Percentiles rank a stretch among this genome's conserved stretches.
These are phyloP conservation scores for Fusarium hainanense DNA, from an alignment of 2,329 filamentous ascomycete genomes.

Conservation along the genomic window DNA sequence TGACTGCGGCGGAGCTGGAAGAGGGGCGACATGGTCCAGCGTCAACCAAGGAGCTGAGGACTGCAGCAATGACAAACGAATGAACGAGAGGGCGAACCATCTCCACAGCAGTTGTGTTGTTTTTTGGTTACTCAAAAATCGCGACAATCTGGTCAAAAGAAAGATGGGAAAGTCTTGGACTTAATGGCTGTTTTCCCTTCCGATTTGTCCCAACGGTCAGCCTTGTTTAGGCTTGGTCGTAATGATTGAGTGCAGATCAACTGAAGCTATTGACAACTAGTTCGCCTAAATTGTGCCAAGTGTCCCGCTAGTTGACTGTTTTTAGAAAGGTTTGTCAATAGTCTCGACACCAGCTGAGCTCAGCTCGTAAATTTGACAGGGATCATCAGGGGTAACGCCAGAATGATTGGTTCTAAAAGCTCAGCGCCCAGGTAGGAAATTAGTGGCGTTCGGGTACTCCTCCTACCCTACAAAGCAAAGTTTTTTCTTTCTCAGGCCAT, in stretches of 20 bases:
- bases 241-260: not conserved
- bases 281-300: not conserved
- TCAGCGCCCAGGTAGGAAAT: not conserved
- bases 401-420: not conserved
- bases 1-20: not conserved
- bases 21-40: conserved; percentile 24
- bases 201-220: not conserved
- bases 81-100: conserved; percentile 26
- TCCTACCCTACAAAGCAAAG: not conserved
- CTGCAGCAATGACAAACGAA: conserved; percentile 15
- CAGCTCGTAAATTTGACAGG: not conserved
- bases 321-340: not conserved
- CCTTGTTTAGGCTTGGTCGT: not conserved
- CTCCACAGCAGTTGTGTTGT: not conserved
- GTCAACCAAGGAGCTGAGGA: conserved; percentile 7
- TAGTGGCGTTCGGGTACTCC: not conserved
- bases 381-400: not conserved
- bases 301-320: not conserved
- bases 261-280: not conserved
- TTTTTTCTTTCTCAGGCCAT: not conserved
- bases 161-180: not conserved
- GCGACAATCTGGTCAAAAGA: not conserved
- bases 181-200: not conserved
- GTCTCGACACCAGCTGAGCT: not conserved
- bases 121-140: not conserved